Evolutionary conservation across 2,329 filamentous ascomycete genomes (phyloP).

Genomic region (Fusarium solani-melongenae): DNA sequence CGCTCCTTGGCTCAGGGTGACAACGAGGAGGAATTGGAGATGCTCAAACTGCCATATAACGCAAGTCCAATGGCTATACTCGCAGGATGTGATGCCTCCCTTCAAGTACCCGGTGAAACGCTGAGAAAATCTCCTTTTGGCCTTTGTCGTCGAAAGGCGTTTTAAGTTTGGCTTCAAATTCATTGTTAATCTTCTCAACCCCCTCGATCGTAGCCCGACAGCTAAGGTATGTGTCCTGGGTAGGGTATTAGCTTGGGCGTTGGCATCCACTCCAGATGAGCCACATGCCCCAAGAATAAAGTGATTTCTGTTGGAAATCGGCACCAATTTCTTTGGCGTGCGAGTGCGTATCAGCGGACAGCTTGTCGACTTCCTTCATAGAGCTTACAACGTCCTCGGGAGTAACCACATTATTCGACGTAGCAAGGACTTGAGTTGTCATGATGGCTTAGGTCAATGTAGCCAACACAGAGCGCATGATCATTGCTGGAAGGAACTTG

Average conservation of each 20-base stretch:
- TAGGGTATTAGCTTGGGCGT: background rate
- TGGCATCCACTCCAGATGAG: background rate
- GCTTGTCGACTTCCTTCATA: background rate
- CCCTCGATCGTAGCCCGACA: slow-evolving; percentile 20
- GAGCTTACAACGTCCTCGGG: background rate
- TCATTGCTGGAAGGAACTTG: background rate
- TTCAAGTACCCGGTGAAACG: slow-evolving; percentile 15
- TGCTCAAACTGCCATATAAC: slow-evolving; percentile 9
- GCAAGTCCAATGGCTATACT: background rate
- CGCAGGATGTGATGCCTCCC: too few species aligned
- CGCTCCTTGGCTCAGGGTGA: slow-evolving; percentile 1
- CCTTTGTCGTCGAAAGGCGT: slow-evolving; percentile 7
- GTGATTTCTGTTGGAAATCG: background rate
- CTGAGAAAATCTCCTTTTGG: slow-evolving; percentile 15
- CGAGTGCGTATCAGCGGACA: slow-evolving; percentile 3
- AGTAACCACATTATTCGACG: background rate
- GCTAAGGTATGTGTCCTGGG: slow-evolving; percentile 20
- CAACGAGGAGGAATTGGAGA: slow-evolving; percentile 18
- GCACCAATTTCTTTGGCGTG: slow-evolving; percentile 3
- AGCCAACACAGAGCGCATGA: background rate
- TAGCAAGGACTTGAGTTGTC: background rate
- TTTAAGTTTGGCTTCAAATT: background rate
- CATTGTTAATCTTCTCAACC: background rate
- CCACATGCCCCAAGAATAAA: slow-evolving; percentile 4
- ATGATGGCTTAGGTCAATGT: background rate